Percentiles rank a stretch among this genome's conserved stretches.
phyloP scores from a whole-genome alignment of 2,329 filamentous ascomycete genomes.

The Aspergillus pseudoviridinutans region DNA sequence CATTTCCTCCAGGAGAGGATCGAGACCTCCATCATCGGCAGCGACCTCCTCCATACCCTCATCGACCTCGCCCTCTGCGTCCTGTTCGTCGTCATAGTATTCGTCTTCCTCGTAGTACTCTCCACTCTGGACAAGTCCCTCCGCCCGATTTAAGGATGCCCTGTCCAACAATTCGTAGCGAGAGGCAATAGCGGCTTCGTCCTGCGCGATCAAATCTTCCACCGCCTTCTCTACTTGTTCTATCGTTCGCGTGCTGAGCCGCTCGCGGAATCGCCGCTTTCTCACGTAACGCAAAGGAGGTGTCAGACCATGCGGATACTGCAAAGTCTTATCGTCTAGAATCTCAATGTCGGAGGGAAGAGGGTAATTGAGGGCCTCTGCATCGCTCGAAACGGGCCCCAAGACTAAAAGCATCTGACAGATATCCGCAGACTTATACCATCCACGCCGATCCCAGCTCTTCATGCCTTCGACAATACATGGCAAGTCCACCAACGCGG shows the following conservation, averaged over 20 bases:
- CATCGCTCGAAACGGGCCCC: slow-evolving; percentile 61
- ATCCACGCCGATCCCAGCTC: slow-evolving; percentile 82
- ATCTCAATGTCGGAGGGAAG: slow-evolving; percentile 67
- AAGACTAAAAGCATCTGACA: slow-evolving; percentile 85
- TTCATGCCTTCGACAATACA: slow-evolving; percentile 90
- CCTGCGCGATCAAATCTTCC: slow-evolving; percentile 66
- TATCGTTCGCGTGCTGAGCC: slow-evolving; percentile 76
- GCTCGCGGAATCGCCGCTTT: slow-evolving; percentile 77
- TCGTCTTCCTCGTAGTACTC: slow-evolving; percentile 41
- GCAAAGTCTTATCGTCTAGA: slow-evolving; percentile 55
- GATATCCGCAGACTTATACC: slow-evolving; percentile 85
- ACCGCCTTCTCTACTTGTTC: slow-evolving; percentile 80
- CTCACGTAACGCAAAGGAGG: slow-evolving; percentile 83
- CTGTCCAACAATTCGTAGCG: slow-evolving; percentile 62
- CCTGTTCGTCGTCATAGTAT: slow-evolving; percentile 45
- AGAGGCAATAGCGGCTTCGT: slow-evolving; percentile 57
- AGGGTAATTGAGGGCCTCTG: slow-evolving; percentile 62
- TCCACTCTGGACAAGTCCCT: slow-evolving; percentile 41
- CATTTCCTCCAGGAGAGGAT: slow-evolving; percentile 42
- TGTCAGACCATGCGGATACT: slow-evolving; percentile 81
- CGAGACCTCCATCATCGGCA: slow-evolving; percentile 33
- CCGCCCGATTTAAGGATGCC: slow-evolving; percentile 43
- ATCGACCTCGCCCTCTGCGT: slow-evolving; percentile 47
- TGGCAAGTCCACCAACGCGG: slow-evolving; percentile 75
- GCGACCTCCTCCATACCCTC: slow-evolving; percentile 37